These are phyloP conservation scores for Tricholoma matsutake DNA, from an alignment of 768 basidiomycete species.

Conservation along the genomic window DNA sequence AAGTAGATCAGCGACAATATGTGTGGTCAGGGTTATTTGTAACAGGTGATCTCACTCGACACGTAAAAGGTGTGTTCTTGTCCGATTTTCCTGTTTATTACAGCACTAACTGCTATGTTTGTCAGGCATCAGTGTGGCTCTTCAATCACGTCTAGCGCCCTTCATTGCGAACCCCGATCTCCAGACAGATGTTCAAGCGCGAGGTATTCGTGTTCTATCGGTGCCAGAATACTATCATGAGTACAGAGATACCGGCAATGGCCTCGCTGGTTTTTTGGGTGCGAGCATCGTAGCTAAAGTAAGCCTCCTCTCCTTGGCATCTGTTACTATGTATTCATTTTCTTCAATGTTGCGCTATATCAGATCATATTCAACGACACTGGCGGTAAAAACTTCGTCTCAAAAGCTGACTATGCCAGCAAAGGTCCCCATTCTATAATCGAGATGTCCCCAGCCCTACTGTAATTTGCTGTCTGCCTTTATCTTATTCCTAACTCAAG, in stretches of 20 bases:
- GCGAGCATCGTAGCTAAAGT: conserved; percentile 86
- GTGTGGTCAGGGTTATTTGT: conserved; percentile 80
- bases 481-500: background rate
- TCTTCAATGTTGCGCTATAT: conserved; percentile 7
- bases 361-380: conserved; percentile 76
- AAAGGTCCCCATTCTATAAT: conserved; percentile 74
- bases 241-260: conserved; percentile 83
- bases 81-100: background rate
- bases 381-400: conserved; percentile 65
- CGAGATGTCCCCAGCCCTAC: conserved; percentile 70
- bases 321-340: background rate
- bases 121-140: conserved; percentile 59
- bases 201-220: conserved; percentile 54
- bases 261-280: conserved; percentile 77
- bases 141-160: conserved; percentile 68
- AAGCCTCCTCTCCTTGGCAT: conserved; percentile 3
- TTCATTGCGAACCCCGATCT: conserved; percentile 62
- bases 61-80: conserved; percentile 59
- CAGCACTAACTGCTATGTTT: background rate
- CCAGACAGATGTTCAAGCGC: conserved; percentile 70
- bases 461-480: conserved; percentile 36
- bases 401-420: conserved; percentile 72
- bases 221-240: conserved; percentile 92
- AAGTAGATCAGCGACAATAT: conserved; percentile 63
- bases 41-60: conserved; percentile 70